Conservation (phyloP, 1,284 basidiomycete genomes). For the Boletus albobrunnescens region DNA sequence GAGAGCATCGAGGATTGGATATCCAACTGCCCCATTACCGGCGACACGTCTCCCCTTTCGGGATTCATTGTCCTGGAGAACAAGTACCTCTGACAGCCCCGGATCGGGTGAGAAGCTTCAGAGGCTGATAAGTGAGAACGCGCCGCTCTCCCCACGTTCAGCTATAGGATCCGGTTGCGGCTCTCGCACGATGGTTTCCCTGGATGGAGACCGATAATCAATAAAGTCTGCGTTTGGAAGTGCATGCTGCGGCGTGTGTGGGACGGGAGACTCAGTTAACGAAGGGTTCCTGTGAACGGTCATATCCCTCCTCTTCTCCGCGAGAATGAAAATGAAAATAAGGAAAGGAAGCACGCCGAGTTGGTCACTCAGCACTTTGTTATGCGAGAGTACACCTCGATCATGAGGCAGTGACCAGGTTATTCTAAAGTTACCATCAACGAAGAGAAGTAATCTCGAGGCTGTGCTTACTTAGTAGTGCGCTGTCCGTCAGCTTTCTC, state of each 20-base stretch:
- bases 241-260: constrained; percentile 7
- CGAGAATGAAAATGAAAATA: constrained; percentile 3
- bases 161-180: not conserved
- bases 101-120: constrained; percentile 1
- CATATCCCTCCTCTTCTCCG: constrained; percentile 11
- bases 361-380: not conserved
- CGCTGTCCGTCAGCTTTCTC: not conserved
- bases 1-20: not conserved
- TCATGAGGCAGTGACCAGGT: constrained; percentile 16
- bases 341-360: constrained; percentile 7
- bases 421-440: not conserved
- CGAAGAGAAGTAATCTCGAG: constrained; percentile 3
- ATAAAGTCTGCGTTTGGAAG: constrained; percentile 7
- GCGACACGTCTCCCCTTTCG: not conserved
- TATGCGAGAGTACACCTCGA: constrained; percentile 8
- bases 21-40: not conserved
- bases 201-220: constrained; percentile 6
- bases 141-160: constrained; percentile 4
- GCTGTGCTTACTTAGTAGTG: constrained; percentile 16
- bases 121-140: not conserved
- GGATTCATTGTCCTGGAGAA: not conserved
- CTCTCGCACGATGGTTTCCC: constrained; percentile 9
- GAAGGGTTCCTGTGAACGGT: constrained; percentile 22
- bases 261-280: constrained; percentile 17
- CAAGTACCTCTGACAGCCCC: not conserved